These are phyloP conservation scores for Aspergillus sclerotialis DNA, from an alignment of 2,329 filamentous ascomycete species.

Conservation along the genomic window DNA sequence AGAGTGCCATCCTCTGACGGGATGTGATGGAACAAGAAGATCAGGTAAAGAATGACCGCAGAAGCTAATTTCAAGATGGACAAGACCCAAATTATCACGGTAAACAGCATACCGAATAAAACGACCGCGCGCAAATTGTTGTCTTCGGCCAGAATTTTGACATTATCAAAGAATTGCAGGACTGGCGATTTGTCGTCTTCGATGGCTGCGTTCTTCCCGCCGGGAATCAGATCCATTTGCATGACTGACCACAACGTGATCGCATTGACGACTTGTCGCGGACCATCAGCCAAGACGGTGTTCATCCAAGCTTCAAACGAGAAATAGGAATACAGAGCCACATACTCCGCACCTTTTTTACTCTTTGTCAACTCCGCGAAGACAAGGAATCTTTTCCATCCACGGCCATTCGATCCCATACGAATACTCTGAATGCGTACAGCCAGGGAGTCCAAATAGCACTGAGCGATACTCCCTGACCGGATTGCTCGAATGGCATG, in stretches of 20 bases:
- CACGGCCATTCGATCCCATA: constrained; percentile 60
- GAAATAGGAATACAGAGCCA: constrained; percentile 88
- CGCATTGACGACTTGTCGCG: constrained; percentile 84
- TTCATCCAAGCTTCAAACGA: constrained; percentile 81
- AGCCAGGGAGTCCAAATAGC: constrained; percentile 82
- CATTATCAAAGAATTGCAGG: constrained; percentile 74
- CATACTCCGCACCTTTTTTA: constrained; percentile 82
- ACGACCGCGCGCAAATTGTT: constrained; percentile 76
- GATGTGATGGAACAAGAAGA: constrained; percentile 91
- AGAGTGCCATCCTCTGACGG: constrained; percentile 73
- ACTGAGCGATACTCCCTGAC: constrained; percentile 79
- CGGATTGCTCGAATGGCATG: constrained; percentile 74
- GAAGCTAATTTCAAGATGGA: constrained; percentile 66
- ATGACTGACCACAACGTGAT: constrained; percentile 83
- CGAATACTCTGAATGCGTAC: constrained; percentile 77
- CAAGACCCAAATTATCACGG: constrained; percentile 80
- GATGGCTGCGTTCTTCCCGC: constrained; percentile 43
- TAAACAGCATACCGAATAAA: constrained; percentile 87
- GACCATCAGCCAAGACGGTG: constrained; percentile 82
- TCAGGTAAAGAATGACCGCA: constrained; percentile 70
- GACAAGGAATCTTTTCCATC: constrained; percentile 86
- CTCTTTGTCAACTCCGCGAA: constrained; percentile 87
- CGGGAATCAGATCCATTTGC: constrained; percentile 63
- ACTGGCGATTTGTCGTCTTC: constrained; percentile 56
- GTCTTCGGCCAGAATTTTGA: constrained; percentile 63